Percentiles rank a stretch among this genome's conserved stretches.
Conservation (phyloP, 1,139 yeast genomes). For the Debaryomyces nepalensis region DNA sequence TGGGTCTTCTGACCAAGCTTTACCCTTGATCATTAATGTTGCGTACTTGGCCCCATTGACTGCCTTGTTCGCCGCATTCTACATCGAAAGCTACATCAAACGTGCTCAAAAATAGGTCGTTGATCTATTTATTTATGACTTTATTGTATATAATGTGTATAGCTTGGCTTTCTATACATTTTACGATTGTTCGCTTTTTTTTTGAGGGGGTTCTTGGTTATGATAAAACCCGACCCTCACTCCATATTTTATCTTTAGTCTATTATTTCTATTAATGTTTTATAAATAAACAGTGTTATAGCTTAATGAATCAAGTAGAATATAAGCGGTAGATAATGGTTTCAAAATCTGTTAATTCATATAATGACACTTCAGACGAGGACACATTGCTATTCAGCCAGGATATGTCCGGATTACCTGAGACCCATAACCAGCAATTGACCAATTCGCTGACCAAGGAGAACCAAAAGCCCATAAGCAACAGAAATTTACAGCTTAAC, state of each 20-base stretch:
- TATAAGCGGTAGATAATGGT: conserved; percentile 8
- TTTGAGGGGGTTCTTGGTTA: conserved; percentile 14
- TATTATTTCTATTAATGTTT: background rate
- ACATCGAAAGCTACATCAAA: conserved; percentile 61
- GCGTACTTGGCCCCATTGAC: conserved; percentile 73
- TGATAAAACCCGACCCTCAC: conserved; percentile 12
- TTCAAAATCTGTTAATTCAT: conserved; percentile 11
- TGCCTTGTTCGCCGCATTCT: conserved; percentile 69
- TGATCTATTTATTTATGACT: background rate
- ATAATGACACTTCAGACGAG: conserved; percentile 10
- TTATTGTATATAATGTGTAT: background rate
- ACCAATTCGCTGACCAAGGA: conserved; percentile 4
- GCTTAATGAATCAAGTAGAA: conserved; percentile 6
- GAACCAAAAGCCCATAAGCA: conserved; percentile 12
- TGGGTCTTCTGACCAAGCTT: conserved; percentile 62
- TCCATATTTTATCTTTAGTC: conserved; percentile 8
- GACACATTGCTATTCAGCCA: conserved; percentile 8
- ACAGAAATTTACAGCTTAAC: conserved; percentile 9
- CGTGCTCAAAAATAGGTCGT: conserved; percentile 12
- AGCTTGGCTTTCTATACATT: conserved; percentile 6
- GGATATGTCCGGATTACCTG: conserved; percentile 4
- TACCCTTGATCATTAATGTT: conserved; percentile 67
- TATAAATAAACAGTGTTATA: background rate
- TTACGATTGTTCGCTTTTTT: conserved; percentile 3
- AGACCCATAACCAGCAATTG: conserved; percentile 10